These are phyloP conservation scores for Vicia faba DNA, from an alignment of 306 rosid species.

Conservation along the genomic window DNA sequence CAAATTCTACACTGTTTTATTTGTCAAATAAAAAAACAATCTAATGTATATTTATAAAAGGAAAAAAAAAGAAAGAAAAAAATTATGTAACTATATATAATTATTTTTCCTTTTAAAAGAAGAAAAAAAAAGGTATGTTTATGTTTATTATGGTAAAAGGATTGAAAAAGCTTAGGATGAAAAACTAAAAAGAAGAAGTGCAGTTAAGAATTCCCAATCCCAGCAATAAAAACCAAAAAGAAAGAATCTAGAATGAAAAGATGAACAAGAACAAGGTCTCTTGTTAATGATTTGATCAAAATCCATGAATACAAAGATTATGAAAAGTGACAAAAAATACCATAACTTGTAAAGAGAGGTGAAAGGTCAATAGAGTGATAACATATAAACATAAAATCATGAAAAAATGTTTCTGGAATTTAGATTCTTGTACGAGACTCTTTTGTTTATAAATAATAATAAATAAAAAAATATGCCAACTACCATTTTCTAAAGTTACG, in stretches of 20 bases:
- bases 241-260: conserved; percentile 57
- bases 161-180: conserved; percentile 21
- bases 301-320: conserved; percentile 53
- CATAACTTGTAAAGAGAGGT: conserved; percentile 50
- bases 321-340: conserved; percentile 41
- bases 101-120: background rate
- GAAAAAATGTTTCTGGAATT: background rate
- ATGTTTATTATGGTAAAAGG: background rate
- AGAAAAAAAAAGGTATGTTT: background rate
- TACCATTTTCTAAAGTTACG: conserved; percentile 35
- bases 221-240: conserved; percentile 90
- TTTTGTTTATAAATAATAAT: conserved; percentile 29
- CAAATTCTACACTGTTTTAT: background rate
- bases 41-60: background rate
- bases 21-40: background rate
- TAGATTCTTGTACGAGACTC: conserved; percentile 31
- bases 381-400: background rate
- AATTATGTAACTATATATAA: background rate
- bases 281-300: conserved; percentile 40
- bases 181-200: conserved; percentile 85
- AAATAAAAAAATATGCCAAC: background rate
- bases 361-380: background rate
- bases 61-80: background rate
- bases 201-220: conserved; percentile 94
- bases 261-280: conserved; percentile 27